Evolutionary conservation across 2,329 filamentous ascomycete species (phyloP).

Genomic region (Volutella citrinella): DNA sequence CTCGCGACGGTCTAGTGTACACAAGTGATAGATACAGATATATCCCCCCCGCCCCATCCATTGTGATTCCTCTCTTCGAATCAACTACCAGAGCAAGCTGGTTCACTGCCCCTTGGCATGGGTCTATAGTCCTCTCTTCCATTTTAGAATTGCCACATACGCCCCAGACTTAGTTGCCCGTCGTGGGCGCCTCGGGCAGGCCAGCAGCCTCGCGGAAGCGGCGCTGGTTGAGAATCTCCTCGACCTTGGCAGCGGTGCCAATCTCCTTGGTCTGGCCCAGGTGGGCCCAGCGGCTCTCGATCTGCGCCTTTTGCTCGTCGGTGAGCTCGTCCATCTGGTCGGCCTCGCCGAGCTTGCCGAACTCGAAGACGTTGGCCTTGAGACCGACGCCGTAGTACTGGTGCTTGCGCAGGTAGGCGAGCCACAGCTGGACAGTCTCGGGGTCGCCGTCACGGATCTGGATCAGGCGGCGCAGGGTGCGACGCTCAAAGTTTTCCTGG

Average conservation of each 20-base stretch:
- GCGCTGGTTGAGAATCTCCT: constrained; percentile 54
- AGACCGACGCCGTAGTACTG: constrained; percentile 96
- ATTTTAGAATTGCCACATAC: no score
- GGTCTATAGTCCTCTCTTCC: no score
- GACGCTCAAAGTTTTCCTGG: constrained; percentile 95
- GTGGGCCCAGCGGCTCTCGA: constrained; percentile 53
- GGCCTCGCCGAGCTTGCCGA: constrained; percentile 61
- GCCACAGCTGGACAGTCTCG: constrained; percentile 85
- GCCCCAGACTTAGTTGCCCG: no score
- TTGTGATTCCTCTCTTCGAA: no score
- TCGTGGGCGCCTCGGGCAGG: constrained; percentile 24
- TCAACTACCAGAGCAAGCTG: no score
- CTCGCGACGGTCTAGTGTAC: constrained; percentile 23
- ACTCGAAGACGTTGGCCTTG: constrained; percentile 98
- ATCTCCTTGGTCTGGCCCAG: constrained; percentile 51
- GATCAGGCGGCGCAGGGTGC: constrained; percentile 80
- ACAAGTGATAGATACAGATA: constrained; percentile 18
- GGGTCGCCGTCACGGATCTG: constrained; percentile 91
- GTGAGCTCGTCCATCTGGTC: constrained; percentile 21
- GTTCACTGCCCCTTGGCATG: no score
- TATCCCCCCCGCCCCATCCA: not conserved
- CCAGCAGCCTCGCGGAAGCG: constrained; percentile 40
- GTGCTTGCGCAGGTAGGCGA: constrained; percentile 88
- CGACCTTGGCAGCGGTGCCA: constrained; percentile 52
- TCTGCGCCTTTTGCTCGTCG: constrained; percentile 25